These are phyloP conservation scores for Termitomyces sp. DNA, from an alignment of 768 basidiomycete genomes.

Conservation along the genomic window DNA sequence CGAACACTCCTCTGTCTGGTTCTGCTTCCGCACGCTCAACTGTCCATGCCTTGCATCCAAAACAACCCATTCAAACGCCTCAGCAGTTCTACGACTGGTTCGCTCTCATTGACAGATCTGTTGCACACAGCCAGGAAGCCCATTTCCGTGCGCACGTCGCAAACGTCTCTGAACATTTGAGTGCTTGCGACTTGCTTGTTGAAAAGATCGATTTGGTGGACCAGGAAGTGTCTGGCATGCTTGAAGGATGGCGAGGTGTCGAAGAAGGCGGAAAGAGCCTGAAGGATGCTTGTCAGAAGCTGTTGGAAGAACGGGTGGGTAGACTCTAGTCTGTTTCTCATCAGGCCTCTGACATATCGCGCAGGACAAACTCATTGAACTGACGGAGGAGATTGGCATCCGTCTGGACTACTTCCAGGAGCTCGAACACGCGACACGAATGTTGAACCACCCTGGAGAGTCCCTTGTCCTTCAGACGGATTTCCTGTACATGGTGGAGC, in stretches of 20 bases:
- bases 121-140: constrained; percentile 91
- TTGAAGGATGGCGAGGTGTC: constrained; percentile 81
- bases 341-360: constrained; percentile 1
- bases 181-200: constrained; percentile 74
- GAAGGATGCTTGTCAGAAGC: constrained; percentile 86
- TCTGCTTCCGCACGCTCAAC: constrained; percentile 12
- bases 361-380: constrained; percentile 72
- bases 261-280: constrained; percentile 91
- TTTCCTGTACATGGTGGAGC: constrained; percentile 94
- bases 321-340: background rate
- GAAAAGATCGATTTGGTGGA: constrained; percentile 73
- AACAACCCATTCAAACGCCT: constrained; percentile 78
- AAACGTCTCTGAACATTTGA: constrained; percentile 71
- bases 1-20: constrained; percentile 35
- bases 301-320: constrained; percentile 86
- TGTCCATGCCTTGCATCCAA: constrained; percentile 65
- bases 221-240: constrained; percentile 72
- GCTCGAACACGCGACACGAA: constrained; percentile 87
- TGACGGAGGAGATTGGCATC: constrained; percentile 79
- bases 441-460: constrained; percentile 93
- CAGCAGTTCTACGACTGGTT: constrained; percentile 99
- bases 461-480: constrained; percentile 87
- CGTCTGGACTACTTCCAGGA: constrained; percentile 93
- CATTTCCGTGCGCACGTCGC: constrained; percentile 86
- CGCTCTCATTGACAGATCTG: constrained; percentile 81